phyloP scores from a whole-genome alignment of 192 early-diverging fungal genomes.

The Chytriomyces confervae region DNA sequence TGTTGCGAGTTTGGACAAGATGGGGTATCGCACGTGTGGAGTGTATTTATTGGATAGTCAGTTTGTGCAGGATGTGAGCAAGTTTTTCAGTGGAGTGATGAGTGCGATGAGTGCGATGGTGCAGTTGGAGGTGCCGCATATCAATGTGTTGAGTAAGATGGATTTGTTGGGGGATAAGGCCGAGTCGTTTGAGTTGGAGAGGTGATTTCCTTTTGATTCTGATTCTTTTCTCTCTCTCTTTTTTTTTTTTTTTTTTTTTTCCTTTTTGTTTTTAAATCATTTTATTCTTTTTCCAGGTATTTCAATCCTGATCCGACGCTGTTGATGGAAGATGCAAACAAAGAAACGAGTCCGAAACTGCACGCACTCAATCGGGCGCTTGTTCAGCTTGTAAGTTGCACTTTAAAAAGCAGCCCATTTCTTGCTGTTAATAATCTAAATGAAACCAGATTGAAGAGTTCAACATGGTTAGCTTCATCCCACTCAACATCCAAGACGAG shows the following conservation, averaged over 20 bases:
- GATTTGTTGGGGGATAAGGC: slow-evolving; percentile 74
- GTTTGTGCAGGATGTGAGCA: slow-evolving; percentile 93
- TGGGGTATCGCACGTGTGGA: slow-evolving; percentile 87
- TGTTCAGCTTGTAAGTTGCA: slow-evolving; percentile 72
- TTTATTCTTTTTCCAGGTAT: slow-evolving; percentile 60
- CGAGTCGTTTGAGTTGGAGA: slow-evolving; percentile 46
- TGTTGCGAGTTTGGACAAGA: slow-evolving; percentile 67
- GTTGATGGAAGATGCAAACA: slow-evolving; percentile 82
- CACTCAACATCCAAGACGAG: slow-evolving; percentile 92
- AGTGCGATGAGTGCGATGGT: slow-evolving; percentile 96
- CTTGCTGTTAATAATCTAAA: not conserved
- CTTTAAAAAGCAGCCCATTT: not conserved
- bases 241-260: not conserved
- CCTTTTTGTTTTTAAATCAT: slow-evolving; percentile 9
- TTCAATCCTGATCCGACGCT: slow-evolving; percentile 90
- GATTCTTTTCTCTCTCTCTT: slow-evolving; percentile 37
- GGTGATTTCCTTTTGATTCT: slow-evolving; percentile 17
- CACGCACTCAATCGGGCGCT: slow-evolving; percentile 87
- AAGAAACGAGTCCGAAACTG: slow-evolving; percentile 74
- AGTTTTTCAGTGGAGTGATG: slow-evolving; percentile 96
- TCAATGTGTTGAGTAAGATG: slow-evolving; percentile 99
- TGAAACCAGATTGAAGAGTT: slow-evolving; percentile 84
- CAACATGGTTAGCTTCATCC: slow-evolving; percentile 96
- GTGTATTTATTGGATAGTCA: slow-evolving; percentile 93
- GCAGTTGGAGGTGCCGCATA: slow-evolving; percentile 95